Percentiles rank a stretch among this genome's conserved stretches.
Evolutionary conservation across 805 yeast genomes (phyloP).

Genomic region (Kazachstania psychrophila): DNA sequence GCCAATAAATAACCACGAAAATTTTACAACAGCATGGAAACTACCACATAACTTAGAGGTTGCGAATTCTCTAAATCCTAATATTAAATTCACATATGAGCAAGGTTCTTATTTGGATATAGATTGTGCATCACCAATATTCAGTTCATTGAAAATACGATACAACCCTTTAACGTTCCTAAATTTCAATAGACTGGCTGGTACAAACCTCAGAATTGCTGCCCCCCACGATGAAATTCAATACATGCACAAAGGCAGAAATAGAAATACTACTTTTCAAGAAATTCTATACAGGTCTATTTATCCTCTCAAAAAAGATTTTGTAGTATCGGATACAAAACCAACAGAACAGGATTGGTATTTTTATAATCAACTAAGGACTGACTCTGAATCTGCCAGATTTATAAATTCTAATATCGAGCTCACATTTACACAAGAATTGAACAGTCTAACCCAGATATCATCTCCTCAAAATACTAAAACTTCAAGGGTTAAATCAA

Average conservation of each 20-base stretch:
- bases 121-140: constrained; percentile 3
- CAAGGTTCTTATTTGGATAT: constrained; percentile 5
- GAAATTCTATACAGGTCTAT: constrained; percentile 20
- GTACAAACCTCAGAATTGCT: no score
- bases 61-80: constrained; percentile 20
- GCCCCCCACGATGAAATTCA: no score
- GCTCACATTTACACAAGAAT: constrained; percentile 18
- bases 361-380: constrained; percentile 36
- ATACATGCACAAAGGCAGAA: no score
- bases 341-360: constrained; percentile 47
- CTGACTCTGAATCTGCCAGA: constrained; percentile 34
- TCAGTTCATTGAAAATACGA: constrained; percentile 17
- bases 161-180: constrained; percentile 20
- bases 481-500: constrained; percentile 42
- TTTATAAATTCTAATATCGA: constrained; percentile 31
- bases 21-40: no score
- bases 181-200: constrained; percentile 16
- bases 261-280: constrained; percentile 15
- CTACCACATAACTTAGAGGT: constrained; percentile 11
- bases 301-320: constrained; percentile 50
- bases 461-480: constrained; percentile 5
- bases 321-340: constrained; percentile 49
- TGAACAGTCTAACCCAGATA: constrained; percentile 3
- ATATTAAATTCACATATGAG: constrained; percentile 11
- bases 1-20: no score